phyloP scores from a whole-genome alignment of 164 flowering plant genomes.

The Amborella trichopoda region DNA sequence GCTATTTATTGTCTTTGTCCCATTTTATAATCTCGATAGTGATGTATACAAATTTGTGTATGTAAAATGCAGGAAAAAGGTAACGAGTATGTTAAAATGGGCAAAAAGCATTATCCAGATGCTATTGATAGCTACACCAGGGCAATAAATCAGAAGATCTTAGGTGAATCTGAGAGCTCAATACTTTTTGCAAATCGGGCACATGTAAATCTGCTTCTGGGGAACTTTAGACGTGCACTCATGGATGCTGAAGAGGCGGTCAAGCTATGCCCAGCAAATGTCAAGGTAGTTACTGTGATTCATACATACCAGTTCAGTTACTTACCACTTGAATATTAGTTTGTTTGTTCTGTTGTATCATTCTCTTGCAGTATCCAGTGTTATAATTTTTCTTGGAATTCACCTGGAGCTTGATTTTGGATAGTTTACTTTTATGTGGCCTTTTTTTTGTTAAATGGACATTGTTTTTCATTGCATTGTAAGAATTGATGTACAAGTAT shows the following conservation, averaged over 20 bases:
- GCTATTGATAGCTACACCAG: conserved; percentile 86
- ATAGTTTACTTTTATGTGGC: background rate
- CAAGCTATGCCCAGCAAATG: conserved; percentile 42
- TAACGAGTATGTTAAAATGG: conserved; percentile 76
- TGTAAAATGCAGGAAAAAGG: conserved; percentile 62
- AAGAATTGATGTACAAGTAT: no score
- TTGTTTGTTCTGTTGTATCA: no score
- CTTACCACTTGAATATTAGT: no score
- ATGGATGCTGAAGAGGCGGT: conserved; percentile 77
- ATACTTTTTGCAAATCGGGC: conserved; percentile 72
- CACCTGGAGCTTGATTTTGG: conserved; percentile 1
- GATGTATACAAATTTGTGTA: background rate
- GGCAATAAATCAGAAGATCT: conserved; percentile 72
- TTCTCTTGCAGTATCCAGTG: no score
- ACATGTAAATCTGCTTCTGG: conserved; percentile 79
- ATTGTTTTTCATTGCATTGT: no score
- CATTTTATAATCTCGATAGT: no score
- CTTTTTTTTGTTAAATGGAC: no score
- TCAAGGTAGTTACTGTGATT: conserved; percentile 63
- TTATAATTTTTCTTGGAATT: no score
- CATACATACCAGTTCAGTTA: no score
- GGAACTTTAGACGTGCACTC: conserved; percentile 74
- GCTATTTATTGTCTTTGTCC: no score
- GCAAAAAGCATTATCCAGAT: conserved; percentile 67
- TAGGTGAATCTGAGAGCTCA: conserved; percentile 53